These are phyloP conservation scores for Puccinia hordei DNA, from an alignment of 1,284 basidiomycete genomes.

Conservation along the genomic window DNA sequence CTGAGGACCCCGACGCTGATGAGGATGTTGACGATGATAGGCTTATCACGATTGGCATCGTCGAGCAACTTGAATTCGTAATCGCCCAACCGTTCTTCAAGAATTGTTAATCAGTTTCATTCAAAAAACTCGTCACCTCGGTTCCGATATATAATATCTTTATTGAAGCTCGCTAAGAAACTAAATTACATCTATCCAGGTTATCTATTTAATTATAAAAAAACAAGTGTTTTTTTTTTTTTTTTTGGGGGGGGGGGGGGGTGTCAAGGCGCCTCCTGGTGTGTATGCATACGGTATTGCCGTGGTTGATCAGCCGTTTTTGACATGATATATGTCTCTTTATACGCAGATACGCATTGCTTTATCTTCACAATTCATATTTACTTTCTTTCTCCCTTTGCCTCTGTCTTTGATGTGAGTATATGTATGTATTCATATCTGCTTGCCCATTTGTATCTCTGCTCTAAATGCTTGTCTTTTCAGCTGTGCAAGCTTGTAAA, in stretches of 20 bases:
- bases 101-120: slow-evolving; percentile 22
- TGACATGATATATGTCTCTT: not conserved
- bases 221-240: too few species aligned
- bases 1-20: not conserved
- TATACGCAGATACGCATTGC: not conserved
- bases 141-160: too few species aligned
- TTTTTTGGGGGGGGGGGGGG: too few species aligned
- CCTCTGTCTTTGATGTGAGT: not conserved
- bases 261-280: too few species aligned
- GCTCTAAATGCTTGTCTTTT: not conserved
- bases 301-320: not conserved
- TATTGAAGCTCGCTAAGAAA: too few species aligned
- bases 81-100: slow-evolving; percentile 39
- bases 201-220: not conserved
- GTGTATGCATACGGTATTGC: too few species aligned
- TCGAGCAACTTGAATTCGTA: slow-evolving; percentile 36
- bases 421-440: not conserved
- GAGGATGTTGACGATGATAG: not conserved
- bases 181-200: not conserved
- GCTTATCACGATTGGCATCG: not conserved
- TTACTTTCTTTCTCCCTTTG: not conserved
- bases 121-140: not conserved
- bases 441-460: not conserved
- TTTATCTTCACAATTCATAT: not conserved
- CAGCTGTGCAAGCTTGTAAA: not conserved